These are phyloP conservation scores for Linanthus parryae DNA, from an alignment of 148 eudicot species.

Conservation along the genomic window DNA sequence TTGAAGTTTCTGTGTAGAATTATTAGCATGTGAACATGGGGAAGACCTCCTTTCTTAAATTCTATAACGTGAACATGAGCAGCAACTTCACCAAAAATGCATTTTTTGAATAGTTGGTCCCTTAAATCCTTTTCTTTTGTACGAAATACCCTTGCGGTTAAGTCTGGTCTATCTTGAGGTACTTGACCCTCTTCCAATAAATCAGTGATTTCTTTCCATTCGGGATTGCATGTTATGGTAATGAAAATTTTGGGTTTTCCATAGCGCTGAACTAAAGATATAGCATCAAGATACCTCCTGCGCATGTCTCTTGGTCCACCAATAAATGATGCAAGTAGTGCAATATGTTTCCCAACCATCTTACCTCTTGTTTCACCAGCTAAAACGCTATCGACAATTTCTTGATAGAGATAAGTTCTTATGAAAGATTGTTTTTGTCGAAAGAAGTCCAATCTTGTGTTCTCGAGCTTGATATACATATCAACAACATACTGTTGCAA, in stretches of 20 bases:
- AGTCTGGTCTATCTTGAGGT: constrained; percentile 13
- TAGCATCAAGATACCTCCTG: neutral
- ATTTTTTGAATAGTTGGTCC: constrained; percentile 6
- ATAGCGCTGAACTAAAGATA: no score
- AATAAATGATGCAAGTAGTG: neutral
- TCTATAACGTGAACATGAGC: constrained; percentile 11
- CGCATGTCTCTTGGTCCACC: constrained; percentile 1
- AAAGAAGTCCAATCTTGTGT: neutral
- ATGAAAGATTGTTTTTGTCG: neutral
- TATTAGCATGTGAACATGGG: constrained; percentile 9
- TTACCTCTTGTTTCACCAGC: neutral
- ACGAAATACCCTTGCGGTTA: constrained; percentile 5
- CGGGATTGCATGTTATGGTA: constrained; percentile 1
- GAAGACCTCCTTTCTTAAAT: constrained; percentile 16
- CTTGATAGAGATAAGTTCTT: constrained; percentile 1
- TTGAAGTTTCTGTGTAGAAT: no score
- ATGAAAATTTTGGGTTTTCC: neutral
- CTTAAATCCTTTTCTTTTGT: constrained; percentile 12
- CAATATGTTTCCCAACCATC: neutral
- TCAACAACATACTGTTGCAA: neutral
- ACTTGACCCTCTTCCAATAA: neutral
- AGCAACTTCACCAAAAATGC: constrained; percentile 7
- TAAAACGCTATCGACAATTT: neutral
- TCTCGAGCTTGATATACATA: neutral
- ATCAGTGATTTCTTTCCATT: constrained; percentile 14